Conservation (phyloP, 2,329 filamentous ascomycete genomes). For the Fusarium devonianum region DNA sequence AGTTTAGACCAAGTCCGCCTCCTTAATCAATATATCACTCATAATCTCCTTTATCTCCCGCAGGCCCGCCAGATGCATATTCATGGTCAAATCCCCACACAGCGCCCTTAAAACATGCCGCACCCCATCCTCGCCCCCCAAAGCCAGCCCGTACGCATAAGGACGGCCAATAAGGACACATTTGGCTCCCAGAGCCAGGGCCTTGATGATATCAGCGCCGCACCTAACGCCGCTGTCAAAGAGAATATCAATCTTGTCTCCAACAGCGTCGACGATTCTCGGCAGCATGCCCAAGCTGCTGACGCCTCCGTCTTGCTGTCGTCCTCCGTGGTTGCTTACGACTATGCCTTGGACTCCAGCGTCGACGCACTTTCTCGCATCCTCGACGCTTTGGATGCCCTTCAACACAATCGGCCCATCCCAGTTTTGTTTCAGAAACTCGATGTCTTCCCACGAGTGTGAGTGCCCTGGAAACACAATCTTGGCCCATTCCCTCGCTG, state of each 20-base stretch:
- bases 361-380: slow-evolving; percentile 21
- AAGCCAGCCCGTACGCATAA: slow-evolving; percentile 18
- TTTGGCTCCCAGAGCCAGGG: slow-evolving; percentile 19
- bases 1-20: background rate
- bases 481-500: slow-evolving; percentile 28
- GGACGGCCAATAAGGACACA: slow-evolving; percentile 17
- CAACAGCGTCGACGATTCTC: background rate
- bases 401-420: slow-evolving; percentile 22
- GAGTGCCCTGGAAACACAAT: slow-evolving; percentile 26
- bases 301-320: slow-evolving; percentile 23
- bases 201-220: slow-evolving; percentile 21
- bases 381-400: slow-evolving; percentile 19
- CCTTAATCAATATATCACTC: too few relatives aligned
- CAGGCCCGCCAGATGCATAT: background rate
- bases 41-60: background rate
- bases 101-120: slow-evolving; percentile 1
- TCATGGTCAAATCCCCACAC: background rate
- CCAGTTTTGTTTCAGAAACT: slow-evolving; percentile 26
- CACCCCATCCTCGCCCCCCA: slow-evolving; percentile 22
- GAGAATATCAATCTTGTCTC: slow-evolving; percentile 9
- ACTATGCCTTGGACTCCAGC: slow-evolving; percentile 24
- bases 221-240: slow-evolving; percentile 24
- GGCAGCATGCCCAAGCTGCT: slow-evolving; percentile 25
- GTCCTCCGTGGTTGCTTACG: slow-evolving; percentile 23
- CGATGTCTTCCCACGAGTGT: slow-evolving; percentile 20